Conservation (phyloP, 2,329 filamentous ascomycete genomes). For the Rutstroemia sp. region DNA sequence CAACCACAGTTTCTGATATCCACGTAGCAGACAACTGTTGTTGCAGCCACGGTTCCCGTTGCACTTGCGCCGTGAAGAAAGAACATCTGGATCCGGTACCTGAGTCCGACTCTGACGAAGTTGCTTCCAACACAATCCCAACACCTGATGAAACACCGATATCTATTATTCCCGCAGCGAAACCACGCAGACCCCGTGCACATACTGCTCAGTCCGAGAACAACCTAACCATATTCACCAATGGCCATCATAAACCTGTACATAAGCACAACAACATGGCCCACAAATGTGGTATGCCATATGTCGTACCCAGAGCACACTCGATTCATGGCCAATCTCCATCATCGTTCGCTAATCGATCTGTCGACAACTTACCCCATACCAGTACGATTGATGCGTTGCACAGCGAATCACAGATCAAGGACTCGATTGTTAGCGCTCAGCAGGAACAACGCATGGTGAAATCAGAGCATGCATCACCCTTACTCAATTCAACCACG, state of each 20-base stretch:
- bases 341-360: constrained; percentile 41
- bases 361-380: constrained; percentile 37
- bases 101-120: constrained; percentile 53
- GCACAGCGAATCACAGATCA: constrained; percentile 30
- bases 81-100: constrained; percentile 57
- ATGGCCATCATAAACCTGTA: constrained; percentile 56
- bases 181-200: constrained; percentile 46
- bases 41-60: constrained; percentile 62
- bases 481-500: constrained; percentile 41
- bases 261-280: constrained; percentile 54
- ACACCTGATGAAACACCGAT: constrained; percentile 31
- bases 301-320: constrained; percentile 51
- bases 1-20: constrained; percentile 28
- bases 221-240: constrained; percentile 50
- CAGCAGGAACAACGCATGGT: constrained; percentile 41
- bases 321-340: constrained; percentile 44
- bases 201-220: constrained; percentile 57
- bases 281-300: constrained; percentile 52
- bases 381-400: constrained; percentile 35
- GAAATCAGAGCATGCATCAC: constrained; percentile 56
- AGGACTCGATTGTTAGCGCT: constrained; percentile 31
- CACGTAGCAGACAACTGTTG: constrained; percentile 54
- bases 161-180: constrained; percentile 25
- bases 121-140: constrained; percentile 36
- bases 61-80: constrained; percentile 58